These are phyloP conservation scores for Lentinus brumalis DNA, from an alignment of 768 basidiomycete genomes.

Conservation along the genomic window DNA sequence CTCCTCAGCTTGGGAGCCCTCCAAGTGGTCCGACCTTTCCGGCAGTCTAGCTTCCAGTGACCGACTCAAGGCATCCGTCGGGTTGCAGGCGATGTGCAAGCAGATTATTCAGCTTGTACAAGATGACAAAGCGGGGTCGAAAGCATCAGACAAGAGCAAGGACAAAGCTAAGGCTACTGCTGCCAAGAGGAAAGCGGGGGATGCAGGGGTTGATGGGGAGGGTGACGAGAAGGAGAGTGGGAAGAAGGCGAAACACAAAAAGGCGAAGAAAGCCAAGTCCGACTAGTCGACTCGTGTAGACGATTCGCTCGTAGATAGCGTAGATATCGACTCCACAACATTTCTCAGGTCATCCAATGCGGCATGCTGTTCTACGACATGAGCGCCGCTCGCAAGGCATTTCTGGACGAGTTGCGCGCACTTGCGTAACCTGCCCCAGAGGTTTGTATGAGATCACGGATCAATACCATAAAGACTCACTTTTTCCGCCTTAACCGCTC, in stretches of 20 bases:
- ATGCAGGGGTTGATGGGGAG: slow-evolving; percentile 14
- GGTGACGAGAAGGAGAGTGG: slow-evolving; percentile 13
- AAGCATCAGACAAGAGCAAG: slow-evolving; percentile 28
- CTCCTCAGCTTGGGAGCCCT: slow-evolving; percentile 57
- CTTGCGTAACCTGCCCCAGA: slow-evolving; percentile 29
- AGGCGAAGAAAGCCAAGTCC: slow-evolving; percentile 38
- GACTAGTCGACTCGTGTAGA: slow-evolving; percentile 11
- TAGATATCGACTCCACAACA: slow-evolving; percentile 11
- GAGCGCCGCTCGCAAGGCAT: slow-evolving; percentile 7
- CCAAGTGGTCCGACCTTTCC: slow-evolving; percentile 55
- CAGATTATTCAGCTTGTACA: slow-evolving; percentile 49
- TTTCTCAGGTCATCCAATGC: slow-evolving; percentile 9
- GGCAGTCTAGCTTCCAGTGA: slow-evolving; percentile 48
- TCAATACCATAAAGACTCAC: slow-evolving; percentile 33
- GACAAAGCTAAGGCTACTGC: slow-evolving; percentile 21
- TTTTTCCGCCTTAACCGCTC: slow-evolving; percentile 50
- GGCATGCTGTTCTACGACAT: background rate
- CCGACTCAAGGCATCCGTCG: slow-evolving; percentile 64
- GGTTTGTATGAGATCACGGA: background rate
- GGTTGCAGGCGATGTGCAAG: slow-evolving; percentile 62
- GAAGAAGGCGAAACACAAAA: slow-evolving; percentile 48
- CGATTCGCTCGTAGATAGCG: slow-evolving; percentile 5
- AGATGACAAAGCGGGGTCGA: slow-evolving; percentile 15
- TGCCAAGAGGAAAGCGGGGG: slow-evolving; percentile 32
- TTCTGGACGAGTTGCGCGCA: slow-evolving; percentile 29